Conservation (phyloP, 768 basidiomycete genomes). For the Termitomyces titanicus region DNA sequence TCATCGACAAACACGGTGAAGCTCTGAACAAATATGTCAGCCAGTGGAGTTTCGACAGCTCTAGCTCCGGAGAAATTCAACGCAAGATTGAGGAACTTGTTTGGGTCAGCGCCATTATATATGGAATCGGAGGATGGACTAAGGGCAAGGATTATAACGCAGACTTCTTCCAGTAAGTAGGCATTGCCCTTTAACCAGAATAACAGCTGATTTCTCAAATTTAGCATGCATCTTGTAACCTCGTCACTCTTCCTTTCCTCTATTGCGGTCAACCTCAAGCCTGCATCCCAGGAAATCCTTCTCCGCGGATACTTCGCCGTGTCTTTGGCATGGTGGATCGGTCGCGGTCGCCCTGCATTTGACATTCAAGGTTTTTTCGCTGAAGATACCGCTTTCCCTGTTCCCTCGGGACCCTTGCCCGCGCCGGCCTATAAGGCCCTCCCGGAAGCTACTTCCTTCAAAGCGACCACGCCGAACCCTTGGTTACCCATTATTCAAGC, state of each 20-base stretch:
- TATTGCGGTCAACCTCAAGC: slow-evolving; percentile 27
- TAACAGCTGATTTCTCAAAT: neutral
- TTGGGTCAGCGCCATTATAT: slow-evolving; percentile 52
- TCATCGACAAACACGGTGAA: slow-evolving; percentile 34
- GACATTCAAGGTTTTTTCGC: slow-evolving; percentile 46
- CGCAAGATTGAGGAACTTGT: slow-evolving; percentile 60
- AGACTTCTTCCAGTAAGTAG: slow-evolving; percentile 58
- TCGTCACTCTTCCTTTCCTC: slow-evolving; percentile 54
- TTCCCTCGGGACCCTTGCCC: slow-evolving; percentile 18
- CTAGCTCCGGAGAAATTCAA: slow-evolving; percentile 33
- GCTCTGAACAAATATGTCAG: slow-evolving; percentile 37
- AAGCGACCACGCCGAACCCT: slow-evolving; percentile 43
- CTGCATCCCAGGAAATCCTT: slow-evolving; percentile 37
- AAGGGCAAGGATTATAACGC: slow-evolving; percentile 39
- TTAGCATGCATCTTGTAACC: slow-evolving; percentile 55
- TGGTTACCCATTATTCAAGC: slow-evolving; percentile 54
- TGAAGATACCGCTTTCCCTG: slow-evolving; percentile 17
- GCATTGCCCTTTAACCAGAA: neutral
- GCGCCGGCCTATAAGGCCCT: slow-evolving; percentile 17
- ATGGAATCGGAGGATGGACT: slow-evolving; percentile 52
- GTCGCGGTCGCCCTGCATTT: slow-evolving; percentile 46
- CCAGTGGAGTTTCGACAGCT: slow-evolving; percentile 39
- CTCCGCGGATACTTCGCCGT: slow-evolving; percentile 50
- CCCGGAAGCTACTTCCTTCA: slow-evolving; percentile 27
- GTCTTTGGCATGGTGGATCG: slow-evolving; percentile 46